phyloP scores from a whole-genome alignment of 1,284 basidiomycete species.

The Clitocybe nebularis region DNA sequence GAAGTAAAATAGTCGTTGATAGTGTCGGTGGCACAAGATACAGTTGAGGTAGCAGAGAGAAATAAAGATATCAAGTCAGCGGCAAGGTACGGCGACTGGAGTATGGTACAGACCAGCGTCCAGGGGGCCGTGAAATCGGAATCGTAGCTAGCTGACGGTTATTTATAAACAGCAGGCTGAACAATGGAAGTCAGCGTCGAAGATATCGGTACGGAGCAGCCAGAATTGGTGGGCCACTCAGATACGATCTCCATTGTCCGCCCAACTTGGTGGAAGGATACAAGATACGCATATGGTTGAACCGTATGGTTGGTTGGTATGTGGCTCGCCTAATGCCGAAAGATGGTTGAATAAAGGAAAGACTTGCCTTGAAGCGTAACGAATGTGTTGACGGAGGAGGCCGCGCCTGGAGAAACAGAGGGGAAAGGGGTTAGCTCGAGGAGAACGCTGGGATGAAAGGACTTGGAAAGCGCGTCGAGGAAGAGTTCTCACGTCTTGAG shows the following conservation, averaged over 20 bases:
- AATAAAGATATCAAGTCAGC: constrained; percentile 12
- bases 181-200: constrained; percentile 22
- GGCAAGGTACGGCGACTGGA: constrained; percentile 10
- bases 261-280: constrained; percentile 26
- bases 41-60: constrained; percentile 3
- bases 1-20: constrained; percentile 4
- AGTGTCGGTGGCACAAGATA: constrained; percentile 11
- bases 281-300: constrained; percentile 10
- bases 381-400: constrained; percentile 67
- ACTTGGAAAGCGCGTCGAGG: constrained; percentile 18
- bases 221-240: constrained; percentile 19
- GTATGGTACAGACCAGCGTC: constrained; percentile 26
- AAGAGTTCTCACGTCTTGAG: constrained; percentile 38
- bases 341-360: constrained; percentile 13
- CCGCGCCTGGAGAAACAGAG: constrained; percentile 48
- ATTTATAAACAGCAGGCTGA: constrained; percentile 20
- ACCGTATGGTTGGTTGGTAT: constrained; percentile 3
- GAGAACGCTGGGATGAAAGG: constrained; percentile 19
- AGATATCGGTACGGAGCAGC: constrained; percentile 18
- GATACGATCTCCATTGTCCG: constrained; percentile 34
- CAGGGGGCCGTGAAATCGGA: constrained; percentile 17
- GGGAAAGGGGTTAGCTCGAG: constrained; percentile 21
- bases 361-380: constrained; percentile 48
- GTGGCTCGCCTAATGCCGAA: constrained; percentile 8
- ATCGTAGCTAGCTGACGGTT: constrained; percentile 17